Evolutionary conservation across 345 rosid species (phyloP), one percentile per base, ranked within the genome.

Genomic region (Lepidium africanum): DNA sequence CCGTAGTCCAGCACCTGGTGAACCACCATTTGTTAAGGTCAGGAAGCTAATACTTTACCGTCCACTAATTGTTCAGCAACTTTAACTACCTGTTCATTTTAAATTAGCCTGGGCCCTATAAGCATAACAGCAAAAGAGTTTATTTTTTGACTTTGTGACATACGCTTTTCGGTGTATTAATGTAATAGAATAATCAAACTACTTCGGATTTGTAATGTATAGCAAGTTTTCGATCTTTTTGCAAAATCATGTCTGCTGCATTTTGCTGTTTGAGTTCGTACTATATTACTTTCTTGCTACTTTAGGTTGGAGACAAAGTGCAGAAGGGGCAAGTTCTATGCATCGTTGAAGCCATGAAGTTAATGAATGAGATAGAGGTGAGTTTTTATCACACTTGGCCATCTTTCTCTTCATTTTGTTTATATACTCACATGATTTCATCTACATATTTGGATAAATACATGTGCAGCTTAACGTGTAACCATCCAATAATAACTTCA

Each of bases 361-460:
- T 91, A 78, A 91, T 91, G 97, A 91, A 91, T 63, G 97, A 88
- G 75, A 91, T 91, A 66, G 97, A 91, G 81, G 97, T 83, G 77
- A 84, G 87, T 65, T 52, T 32, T 27, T 58, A 7, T 41, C 14
- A 45, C 50, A 14, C 54, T 23, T 67, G 5, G 59, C 48, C 25
- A 21, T 39, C 30, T 11, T 10, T 21, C 40, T 45, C 45, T 1
- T 48, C 2, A 19, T 3, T 53, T 11, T 56, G 15, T 57, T 13
- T 35, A 10, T 66, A 16, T 17, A 6, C 38, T 47, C 12, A 51
- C 52, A 65, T 35, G n/a, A 15, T 51, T 37, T 3, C 63, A 8
- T 38, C 5, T 47, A n/a, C n/a, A n/a, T n/a, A n/a, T n/a, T n/a
- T n/a, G 25, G 32, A 19, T n/a, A 45, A 19, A 33, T 30, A 13